A percentile compares a stretch with the other conserved stretches of the same genome.
These are phyloP conservation scores for Kodamaea sagamina DNA, from an alignment of 805 yeast species.

Conservation along the genomic window DNA sequence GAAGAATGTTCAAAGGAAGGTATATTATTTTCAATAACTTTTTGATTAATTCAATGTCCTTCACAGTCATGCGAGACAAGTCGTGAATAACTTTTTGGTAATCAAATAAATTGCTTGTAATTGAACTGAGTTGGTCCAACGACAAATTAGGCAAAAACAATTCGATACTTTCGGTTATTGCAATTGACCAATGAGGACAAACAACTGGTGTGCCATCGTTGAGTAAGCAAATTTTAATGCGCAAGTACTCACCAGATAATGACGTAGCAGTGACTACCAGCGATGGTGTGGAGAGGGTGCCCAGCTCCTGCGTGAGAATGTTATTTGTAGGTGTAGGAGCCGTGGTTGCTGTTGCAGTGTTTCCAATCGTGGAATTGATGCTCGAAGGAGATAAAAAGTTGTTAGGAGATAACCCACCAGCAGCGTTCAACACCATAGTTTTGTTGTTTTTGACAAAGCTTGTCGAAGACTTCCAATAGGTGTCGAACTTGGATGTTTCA, in stretches of 20 bases:
- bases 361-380: constrained; percentile 19
- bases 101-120: constrained; percentile 42
- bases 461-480: constrained; percentile 92
- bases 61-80: constrained; percentile 36
- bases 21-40: constrained; percentile 49
- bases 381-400: constrained; percentile 41
- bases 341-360: constrained; percentile 5
- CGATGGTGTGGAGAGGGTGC: constrained; percentile 31
- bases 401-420: constrained; percentile 44
- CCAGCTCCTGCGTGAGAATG: constrained; percentile 11
- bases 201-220: constrained; percentile 86
- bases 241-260: constrained; percentile 74
- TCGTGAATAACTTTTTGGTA: constrained; percentile 42
- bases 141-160: constrained; percentile 63
- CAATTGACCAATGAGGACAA: constrained; percentile 65
- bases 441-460: constrained; percentile 45
- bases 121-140: constrained; percentile 44
- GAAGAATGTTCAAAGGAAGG: constrained; percentile 60
- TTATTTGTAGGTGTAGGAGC: constrained; percentile 3
- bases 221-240: constrained; percentile 67
- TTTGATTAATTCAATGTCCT: constrained; percentile 43
- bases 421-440: constrained; percentile 33
- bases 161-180: constrained; percentile 51
- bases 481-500: constrained; percentile 89
- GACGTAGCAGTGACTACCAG: constrained; percentile 92